Evolutionary conservation across 164 flowering plant species (phyloP).

Genomic region (Magnolia changhungtana): DNA sequence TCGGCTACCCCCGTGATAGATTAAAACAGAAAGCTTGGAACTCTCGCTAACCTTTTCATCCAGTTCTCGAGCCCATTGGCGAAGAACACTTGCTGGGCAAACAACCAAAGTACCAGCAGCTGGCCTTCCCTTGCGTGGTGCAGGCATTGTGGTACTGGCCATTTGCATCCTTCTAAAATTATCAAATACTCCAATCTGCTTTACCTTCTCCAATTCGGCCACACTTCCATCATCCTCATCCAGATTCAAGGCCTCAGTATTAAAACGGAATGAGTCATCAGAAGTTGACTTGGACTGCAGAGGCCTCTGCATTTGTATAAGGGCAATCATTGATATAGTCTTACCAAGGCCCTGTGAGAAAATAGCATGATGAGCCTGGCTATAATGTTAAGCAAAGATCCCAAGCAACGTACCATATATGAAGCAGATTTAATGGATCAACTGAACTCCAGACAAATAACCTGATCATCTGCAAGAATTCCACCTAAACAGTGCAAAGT

Average conservation of each 20-base stretch:
- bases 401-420: slow-evolving; percentile 1
- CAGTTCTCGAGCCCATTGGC: slow-evolving; percentile 93
- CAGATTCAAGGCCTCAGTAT: slow-evolving; percentile 73
- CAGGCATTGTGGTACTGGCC: neutral
- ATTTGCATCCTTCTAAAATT: slow-evolving; percentile 17
- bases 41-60: slow-evolving; percentile 70
- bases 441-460: slow-evolving; percentile 18
- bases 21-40: slow-evolving; percentile 60
- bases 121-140: slow-evolving; percentile 53
- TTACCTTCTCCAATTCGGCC: slow-evolving; percentile 29
- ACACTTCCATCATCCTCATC: slow-evolving; percentile 72
- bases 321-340: slow-evolving; percentile 88
- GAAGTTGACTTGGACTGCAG: slow-evolving; percentile 42
- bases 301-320: slow-evolving; percentile 65
- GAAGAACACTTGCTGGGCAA: slow-evolving; percentile 94
- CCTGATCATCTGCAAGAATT: slow-evolving; percentile 99
- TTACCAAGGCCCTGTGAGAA: slow-evolving; percentile 91
- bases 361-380: slow-evolving; percentile 12
- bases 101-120: slow-evolving; percentile 93
- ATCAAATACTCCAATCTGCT: slow-evolving; percentile 32
- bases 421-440: slow-evolving; percentile 4
- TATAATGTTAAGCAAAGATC: slow-evolving; percentile 5
- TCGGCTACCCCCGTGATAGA: slow-evolving; percentile 87
- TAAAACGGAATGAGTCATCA: slow-evolving; percentile 22
- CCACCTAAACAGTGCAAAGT: slow-evolving; percentile 82